A percentile compares a stretch with the other conserved stretches of the same genome.
Conservation (phyloP, 2,329 filamentous ascomycete genomes). For the Pestalotiopsis sp. region DNA sequence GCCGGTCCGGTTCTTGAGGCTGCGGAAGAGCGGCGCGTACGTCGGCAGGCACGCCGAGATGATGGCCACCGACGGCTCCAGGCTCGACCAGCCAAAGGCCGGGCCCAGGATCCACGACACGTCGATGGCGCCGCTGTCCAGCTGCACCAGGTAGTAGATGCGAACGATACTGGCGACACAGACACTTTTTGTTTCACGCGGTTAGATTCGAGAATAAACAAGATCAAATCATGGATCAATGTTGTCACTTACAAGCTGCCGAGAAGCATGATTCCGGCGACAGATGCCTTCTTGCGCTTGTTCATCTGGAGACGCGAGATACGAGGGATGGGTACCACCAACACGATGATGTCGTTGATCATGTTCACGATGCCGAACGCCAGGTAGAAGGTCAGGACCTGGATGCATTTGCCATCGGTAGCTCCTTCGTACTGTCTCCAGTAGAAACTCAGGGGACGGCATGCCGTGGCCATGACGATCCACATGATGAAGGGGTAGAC, state of each 20-base stretch:
- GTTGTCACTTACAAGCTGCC: slow-evolving; percentile 30
- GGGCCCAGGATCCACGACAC: slow-evolving; percentile 31
- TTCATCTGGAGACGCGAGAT: slow-evolving; percentile 33
- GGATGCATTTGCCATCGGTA: slow-evolving; percentile 24
- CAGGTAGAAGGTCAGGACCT: slow-evolving; percentile 23
- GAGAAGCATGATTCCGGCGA: slow-evolving; percentile 31
- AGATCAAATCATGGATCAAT: not conserved
- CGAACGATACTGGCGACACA: slow-evolving; percentile 31
- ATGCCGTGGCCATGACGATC: slow-evolving; percentile 23
- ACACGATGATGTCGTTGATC: slow-evolving; percentile 32
- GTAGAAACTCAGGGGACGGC: slow-evolving; percentile 25
- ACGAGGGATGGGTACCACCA: slow-evolving; percentile 31
- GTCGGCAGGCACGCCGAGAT: slow-evolving; percentile 38
- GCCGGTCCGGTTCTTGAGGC: not conserved
- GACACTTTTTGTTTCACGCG: slow-evolving; percentile 20
- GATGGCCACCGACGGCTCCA: slow-evolving; percentile 38
- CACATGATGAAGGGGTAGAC: slow-evolving; percentile 29
- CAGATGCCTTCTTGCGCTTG: slow-evolving; percentile 27
- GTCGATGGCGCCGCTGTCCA: slow-evolving; percentile 22
- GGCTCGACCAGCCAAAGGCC: slow-evolving; percentile 34
- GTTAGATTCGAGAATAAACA: not conserved
- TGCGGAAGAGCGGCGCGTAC: slow-evolving; percentile 31
- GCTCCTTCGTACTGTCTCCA: slow-evolving; percentile 26
- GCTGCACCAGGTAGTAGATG: slow-evolving; percentile 28
- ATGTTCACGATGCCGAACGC: slow-evolving; percentile 30